phyloP scores from a whole-genome alignment of 106 monocot species.

The Ottelia alismoides region DNA sequence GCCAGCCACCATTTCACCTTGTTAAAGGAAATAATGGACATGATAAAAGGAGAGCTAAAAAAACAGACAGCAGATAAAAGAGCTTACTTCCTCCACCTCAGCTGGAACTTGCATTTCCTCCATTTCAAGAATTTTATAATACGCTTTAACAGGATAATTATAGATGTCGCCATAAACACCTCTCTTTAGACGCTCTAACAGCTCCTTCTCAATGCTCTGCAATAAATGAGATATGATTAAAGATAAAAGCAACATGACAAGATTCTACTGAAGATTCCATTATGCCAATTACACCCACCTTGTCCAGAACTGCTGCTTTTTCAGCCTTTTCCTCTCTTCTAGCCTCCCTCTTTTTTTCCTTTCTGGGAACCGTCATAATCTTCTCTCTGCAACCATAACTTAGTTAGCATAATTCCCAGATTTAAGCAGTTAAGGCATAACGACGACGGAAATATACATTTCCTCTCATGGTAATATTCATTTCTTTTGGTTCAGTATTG shows the following conservation, averaged over 20 bases:
- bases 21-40: too few species aligned
- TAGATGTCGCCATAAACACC: slow-evolving; percentile 90
- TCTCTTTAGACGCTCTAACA: slow-evolving; percentile 70
- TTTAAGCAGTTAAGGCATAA: too few species aligned
- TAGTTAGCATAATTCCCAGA: too few species aligned
- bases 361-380: slow-evolving; percentile 82
- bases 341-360: slow-evolving; percentile 74
- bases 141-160: slow-evolving; percentile 51
- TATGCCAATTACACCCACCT: slow-evolving; percentile 30
- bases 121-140: slow-evolving; percentile 56
- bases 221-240: too few species aligned
- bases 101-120: slow-evolving; percentile 29
- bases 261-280: too few species aligned
- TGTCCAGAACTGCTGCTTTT: slow-evolving; percentile 79
- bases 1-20: not conserved
- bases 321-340: slow-evolving; percentile 89
- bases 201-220: slow-evolving; percentile 82
- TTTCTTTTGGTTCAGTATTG: too few species aligned
- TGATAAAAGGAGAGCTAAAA: not conserved
- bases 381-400: slow-evolving; percentile 76
- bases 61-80: not conserved
- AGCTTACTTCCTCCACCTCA: slow-evolving; percentile 37
- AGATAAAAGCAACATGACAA: too few species aligned
- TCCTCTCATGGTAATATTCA: too few species aligned
- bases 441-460: too few species aligned